Evolutionary conservation across 2,329 filamentous ascomycete genomes (phyloP).

Genomic region (Claviceps purpurea): DNA sequence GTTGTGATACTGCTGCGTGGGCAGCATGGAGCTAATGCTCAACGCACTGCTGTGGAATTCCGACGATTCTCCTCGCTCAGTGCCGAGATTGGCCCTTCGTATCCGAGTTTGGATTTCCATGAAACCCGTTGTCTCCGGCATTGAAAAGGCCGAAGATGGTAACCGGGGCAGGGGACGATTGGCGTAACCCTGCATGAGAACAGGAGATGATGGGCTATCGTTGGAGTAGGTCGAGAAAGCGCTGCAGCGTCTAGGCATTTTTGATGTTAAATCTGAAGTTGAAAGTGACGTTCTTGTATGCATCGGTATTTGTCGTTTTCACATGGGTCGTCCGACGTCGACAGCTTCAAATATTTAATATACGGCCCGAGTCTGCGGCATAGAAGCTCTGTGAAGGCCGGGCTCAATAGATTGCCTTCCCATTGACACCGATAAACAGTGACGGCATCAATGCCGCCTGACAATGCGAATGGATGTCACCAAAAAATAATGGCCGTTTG

Average conservation of each 20-base stretch:
- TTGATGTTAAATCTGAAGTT: neutral
- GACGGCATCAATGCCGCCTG: neutral
- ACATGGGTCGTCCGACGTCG: neutral
- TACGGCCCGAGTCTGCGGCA: neutral
- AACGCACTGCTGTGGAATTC: neutral
- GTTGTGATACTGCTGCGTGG: neutral
- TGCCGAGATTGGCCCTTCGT: neutral
- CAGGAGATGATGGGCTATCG: constrained; percentile 4
- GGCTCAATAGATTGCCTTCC: neutral
- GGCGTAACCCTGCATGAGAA: constrained; percentile 8
- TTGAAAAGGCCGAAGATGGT: constrained; percentile 3
- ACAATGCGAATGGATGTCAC: neutral
- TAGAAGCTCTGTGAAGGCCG: neutral
- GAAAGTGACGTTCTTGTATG: neutral
- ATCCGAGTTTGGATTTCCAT: neutral
- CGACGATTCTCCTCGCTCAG: neutral
- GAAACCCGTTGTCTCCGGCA: neutral
- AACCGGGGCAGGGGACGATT: constrained; percentile 11
- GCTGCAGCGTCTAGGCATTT: neutral
- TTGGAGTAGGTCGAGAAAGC: constrained; percentile 1
- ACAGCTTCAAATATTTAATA: neutral
- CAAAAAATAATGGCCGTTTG: neutral
- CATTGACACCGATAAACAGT: neutral
- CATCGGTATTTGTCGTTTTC: neutral
- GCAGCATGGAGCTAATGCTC: neutral